A percentile compares a stretch with the other conserved stretches of the same genome.
Conservation (phyloP, 441 rosid species). For the Syzygium malaccense region DNA sequence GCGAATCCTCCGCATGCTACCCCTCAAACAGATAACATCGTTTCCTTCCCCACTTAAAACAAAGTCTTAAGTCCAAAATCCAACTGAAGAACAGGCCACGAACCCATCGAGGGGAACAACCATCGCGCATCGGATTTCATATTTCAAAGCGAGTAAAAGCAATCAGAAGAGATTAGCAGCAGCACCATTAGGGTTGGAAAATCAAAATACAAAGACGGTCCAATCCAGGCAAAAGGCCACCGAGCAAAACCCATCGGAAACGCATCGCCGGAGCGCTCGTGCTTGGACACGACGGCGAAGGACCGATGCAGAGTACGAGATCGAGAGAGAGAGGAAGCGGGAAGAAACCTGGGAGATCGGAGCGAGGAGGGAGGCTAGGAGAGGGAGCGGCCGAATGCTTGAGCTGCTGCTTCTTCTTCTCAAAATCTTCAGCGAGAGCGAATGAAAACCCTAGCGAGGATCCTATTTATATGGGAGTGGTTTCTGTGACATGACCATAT, state of each 20-base stretch:
- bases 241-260: not conserved
- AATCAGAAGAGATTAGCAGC: not conserved
- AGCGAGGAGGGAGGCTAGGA: not conserved
- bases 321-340: not conserved
- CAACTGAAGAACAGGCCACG: not conserved
- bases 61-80: not conserved
- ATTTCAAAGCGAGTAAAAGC: fast-evolving
- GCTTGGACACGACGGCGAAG: not conserved
- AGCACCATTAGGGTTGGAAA: not conserved
- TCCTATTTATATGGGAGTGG: not conserved
- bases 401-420: not conserved
- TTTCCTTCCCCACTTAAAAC: not conserved
- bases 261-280: not conserved
- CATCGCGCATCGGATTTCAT: not conserved
- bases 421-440: not conserved
- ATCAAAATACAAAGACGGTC: not conserved
- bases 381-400: not conserved
- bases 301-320: not conserved
- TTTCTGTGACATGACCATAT: not conserved
- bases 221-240: not conserved
- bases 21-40: not conserved
- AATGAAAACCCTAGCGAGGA: not conserved
- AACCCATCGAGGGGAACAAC: not conserved
- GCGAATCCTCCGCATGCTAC: not conserved
- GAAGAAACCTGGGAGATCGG: not conserved